phyloP scores from a whole-genome alignment of 306 rosid species.

The Acmispon strigosus region DNA sequence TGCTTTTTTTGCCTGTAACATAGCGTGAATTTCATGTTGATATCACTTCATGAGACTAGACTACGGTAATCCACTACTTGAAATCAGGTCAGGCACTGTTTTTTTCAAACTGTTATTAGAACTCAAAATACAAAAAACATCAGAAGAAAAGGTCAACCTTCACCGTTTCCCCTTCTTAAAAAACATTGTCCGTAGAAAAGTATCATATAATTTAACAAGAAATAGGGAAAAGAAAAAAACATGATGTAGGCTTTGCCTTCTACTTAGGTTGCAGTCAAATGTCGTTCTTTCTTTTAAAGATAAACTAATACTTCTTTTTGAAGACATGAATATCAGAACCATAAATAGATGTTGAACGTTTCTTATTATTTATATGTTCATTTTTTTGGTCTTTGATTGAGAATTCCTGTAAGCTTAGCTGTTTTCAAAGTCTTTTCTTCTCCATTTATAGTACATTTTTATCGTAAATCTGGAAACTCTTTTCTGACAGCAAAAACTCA shows the following conservation, averaged over 20 bases:
- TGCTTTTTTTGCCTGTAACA: background rate
- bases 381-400: too few relatives aligned
- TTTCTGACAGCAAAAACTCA: slow-evolving; percentile 14
- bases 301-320: background rate
- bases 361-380: background rate
- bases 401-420: too few relatives aligned
- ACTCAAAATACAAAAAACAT: background rate
- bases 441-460: background rate
- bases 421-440: background rate
- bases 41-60: background rate
- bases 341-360: background rate
- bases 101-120: background rate
- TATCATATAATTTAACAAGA: background rate
- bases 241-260: background rate
- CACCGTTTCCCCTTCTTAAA: background rate
- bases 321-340: background rate
- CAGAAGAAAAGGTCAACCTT: background rate
- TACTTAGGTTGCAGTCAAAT: background rate
- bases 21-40: slow-evolving; percentile 8
- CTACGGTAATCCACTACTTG: background rate
- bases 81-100: background rate
- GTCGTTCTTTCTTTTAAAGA: background rate
- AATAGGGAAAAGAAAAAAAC: too few relatives aligned
- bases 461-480: background rate
- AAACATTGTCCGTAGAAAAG: background rate